Percentiles rank a stretch among this genome's conserved stretches.
Evolutionary conservation across 1,284 basidiomycete species (phyloP).

Genomic region (Porodaedalea pini): DNA sequence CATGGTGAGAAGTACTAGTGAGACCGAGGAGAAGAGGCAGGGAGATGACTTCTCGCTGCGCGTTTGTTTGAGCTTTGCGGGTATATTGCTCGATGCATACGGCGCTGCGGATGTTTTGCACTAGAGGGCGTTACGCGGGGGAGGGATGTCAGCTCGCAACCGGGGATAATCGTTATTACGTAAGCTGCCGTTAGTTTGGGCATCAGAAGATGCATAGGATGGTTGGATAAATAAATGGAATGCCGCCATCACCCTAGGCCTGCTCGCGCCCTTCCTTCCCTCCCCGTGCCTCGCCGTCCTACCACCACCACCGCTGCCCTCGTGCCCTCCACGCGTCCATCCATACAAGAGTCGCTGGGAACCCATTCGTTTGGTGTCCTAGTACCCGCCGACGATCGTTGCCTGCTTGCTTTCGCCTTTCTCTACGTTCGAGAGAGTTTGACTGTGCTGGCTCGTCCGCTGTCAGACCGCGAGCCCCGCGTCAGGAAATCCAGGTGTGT

Average conservation of each 20-base stretch:
- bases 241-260: neutral
- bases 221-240: neutral
- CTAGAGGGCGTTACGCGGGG: constrained; percentile 2
- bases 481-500: neutral
- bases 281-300: neutral
- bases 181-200: too few species aligned
- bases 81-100: neutral
- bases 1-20: neutral
- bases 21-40: neutral
- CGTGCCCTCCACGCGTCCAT: neutral
- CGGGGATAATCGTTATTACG: neutral
- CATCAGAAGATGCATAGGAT: neutral
- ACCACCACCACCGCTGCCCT: neutral
- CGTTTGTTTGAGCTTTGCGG: constrained; percentile 5
- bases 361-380: constrained; percentile 7
- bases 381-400: neutral
- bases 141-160: too few species aligned
- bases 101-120: too few species aligned
- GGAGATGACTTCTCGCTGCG: too few species aligned
- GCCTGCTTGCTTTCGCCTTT: neutral
- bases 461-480: neutral
- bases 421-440: neutral
- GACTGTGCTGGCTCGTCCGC: neutral
- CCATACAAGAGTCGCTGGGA: neutral
- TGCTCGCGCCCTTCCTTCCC: neutral